phyloP scores from a whole-genome alignment of 2,329 filamentous ascomycete species.

The Cladobotryum mycophilum region DNA sequence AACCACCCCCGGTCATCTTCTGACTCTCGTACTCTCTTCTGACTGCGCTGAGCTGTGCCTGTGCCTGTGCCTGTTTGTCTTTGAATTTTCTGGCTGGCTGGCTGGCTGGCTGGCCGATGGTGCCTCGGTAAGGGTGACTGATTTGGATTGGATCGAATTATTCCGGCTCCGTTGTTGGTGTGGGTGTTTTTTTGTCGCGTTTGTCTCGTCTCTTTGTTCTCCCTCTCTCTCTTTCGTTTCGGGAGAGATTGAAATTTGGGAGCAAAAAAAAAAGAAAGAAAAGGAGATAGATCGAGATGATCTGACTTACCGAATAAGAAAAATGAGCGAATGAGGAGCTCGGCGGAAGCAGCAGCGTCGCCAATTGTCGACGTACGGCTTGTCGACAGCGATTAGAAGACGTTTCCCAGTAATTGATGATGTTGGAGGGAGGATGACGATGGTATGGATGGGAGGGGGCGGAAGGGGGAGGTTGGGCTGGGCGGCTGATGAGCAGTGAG shows the following conservation, averaged over 20 bases:
- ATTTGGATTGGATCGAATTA: background rate
- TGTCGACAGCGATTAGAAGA: background rate
- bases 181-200: background rate
- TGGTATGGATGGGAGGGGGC: background rate
- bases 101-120: background rate
- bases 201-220: background rate
- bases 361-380: background rate
- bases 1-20: constrained; percentile 7
- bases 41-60: background rate
- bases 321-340: background rate
- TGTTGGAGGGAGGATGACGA: background rate
- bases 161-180: background rate
- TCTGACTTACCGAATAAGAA: background rate
- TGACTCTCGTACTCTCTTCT: constrained; percentile 1
- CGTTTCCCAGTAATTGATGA: background rate
- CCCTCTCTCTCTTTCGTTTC: too few relatives aligned
- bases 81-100: background rate
- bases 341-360: constrained; percentile 1
- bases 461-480: background rate
- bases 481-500: constrained; percentile 6
- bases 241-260: too few relatives aligned
- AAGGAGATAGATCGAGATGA: background rate
- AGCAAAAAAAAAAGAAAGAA: background rate
- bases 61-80: background rate
- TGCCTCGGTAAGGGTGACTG: constrained; percentile 10